Percentiles rank a stretch among this genome's conserved stretches.
Evolutionary conservation across 108 stramenopile species (phyloP).

Genomic region (Pseudonitzschia delicatissima): DNA sequence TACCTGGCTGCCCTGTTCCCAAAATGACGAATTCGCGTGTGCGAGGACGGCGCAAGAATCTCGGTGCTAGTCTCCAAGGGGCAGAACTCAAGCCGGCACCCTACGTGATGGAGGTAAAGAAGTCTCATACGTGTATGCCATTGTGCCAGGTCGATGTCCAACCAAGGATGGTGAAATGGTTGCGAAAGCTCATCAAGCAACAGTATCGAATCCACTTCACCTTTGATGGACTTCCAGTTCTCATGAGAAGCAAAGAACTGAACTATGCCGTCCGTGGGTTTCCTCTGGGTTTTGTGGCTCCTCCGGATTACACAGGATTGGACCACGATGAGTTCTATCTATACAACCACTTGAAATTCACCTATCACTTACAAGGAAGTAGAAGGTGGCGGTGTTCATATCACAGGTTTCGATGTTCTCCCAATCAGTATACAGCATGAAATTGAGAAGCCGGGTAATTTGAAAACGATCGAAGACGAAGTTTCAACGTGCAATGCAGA

Average conservation of each 20-base stretch:
- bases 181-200: conserved; percentile 83
- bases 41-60: conserved; percentile 59
- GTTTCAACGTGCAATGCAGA: conserved; percentile 42
- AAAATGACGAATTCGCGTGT: conserved; percentile 21
- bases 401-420: conserved; percentile 93
- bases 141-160: conserved; percentile 53
- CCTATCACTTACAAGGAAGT: conserved; percentile 60
- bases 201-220: conserved; percentile 93
- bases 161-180: conserved; percentile 51
- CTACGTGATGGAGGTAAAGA: conserved; percentile 51
- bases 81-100: conserved; percentile 62
- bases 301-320: conserved; percentile 34
- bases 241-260: conserved; percentile 56
- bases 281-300: conserved; percentile 73
- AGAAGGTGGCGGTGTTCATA: conserved; percentile 65
- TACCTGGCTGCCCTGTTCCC: conserved; percentile 68
- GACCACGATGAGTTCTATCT: conserved; percentile 52
- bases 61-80: conserved; percentile 74
- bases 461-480: background rate
- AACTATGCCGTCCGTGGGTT: conserved; percentile 78
- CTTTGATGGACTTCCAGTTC: conserved; percentile 80
- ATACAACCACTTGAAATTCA: conserved; percentile 86
- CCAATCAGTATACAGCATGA: conserved; percentile 87
- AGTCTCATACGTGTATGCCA: conserved; percentile 49
- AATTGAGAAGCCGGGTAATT: conserved; percentile 22